Percentiles rank a stretch among this genome's conserved stretches.
These are phyloP conservation scores for Acacia concinna DNA, from an alignment of 331 rosid genomes.

Conservation along the genomic window DNA sequence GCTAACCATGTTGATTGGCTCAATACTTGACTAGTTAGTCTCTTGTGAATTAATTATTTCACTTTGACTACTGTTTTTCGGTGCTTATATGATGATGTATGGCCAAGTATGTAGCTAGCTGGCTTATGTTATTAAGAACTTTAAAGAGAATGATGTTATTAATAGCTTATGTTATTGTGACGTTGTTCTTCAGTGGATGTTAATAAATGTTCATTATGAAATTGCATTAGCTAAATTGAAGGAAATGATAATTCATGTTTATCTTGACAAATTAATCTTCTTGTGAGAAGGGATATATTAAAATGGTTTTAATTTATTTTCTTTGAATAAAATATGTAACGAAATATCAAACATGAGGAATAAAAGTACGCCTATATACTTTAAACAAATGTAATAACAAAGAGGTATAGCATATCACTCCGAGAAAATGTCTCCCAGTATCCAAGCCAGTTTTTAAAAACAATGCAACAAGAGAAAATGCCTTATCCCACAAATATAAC, in stretches of 20 bases:
- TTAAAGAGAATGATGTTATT: too few species aligned
- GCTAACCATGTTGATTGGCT: conserved; percentile 63
- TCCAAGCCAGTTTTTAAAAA: background rate
- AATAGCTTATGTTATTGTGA: background rate
- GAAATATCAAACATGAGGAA: background rate
- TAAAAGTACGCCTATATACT: background rate
- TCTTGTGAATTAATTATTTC: background rate
- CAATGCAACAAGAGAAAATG: background rate
- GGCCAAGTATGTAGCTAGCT: background rate
- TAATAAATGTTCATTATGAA: background rate
- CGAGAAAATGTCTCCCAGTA: background rate
- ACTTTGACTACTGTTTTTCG: background rate
- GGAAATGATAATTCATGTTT: background rate
- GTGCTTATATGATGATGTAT: background rate
- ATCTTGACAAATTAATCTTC: background rate
- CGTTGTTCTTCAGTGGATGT: background rate
- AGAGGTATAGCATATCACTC: too few species aligned
- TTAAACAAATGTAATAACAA: too few species aligned
- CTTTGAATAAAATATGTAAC: background rate
- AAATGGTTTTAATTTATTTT: background rate
- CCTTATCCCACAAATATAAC: background rate
- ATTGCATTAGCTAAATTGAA: background rate
- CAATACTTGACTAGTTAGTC: conserved; percentile 2
- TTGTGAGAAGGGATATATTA: background rate
- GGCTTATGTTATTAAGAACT: background rate